Evolutionary conservation across 1,284 basidiomycete genomes (phyloP).

Genomic region (Prillingera fragicola): DNA sequence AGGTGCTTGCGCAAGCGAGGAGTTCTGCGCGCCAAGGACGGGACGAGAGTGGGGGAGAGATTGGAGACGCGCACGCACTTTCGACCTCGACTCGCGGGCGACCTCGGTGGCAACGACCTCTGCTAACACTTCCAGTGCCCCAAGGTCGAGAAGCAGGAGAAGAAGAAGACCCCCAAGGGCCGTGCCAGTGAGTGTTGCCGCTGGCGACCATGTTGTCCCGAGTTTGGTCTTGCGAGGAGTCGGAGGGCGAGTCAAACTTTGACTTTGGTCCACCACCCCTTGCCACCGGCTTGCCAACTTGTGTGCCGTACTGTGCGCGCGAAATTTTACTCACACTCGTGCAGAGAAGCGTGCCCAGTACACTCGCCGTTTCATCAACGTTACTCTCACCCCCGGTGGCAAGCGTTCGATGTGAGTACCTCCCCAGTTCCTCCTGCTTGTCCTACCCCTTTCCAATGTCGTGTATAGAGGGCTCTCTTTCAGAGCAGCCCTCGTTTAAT

Average conservation of each 20-base stretch:
- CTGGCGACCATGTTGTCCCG: background rate
- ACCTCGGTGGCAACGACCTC: background rate
- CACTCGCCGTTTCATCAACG: constrained; percentile 67
- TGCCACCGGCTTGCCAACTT: background rate
- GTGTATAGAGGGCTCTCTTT: constrained; percentile 1
- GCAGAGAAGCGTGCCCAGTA: constrained; percentile 83
- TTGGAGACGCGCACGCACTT: background rate
- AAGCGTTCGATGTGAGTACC: constrained; percentile 89
- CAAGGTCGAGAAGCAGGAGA: constrained; percentile 96
- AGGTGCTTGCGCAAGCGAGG: background rate
- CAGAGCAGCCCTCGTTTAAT: constrained; percentile 9
- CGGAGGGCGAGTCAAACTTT: background rate
- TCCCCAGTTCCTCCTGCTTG: constrained; percentile 3
- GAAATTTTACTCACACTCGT: no score
- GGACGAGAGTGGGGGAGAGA: background rate
- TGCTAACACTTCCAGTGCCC: constrained; percentile 54
- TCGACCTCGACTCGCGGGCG: background rate
- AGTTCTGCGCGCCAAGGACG: background rate
- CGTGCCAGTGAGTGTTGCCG: constrained; percentile 60
- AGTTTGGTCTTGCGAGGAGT: background rate
- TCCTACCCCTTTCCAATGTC: constrained; percentile 1
- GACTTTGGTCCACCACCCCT: background rate
- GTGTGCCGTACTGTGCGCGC: background rate
- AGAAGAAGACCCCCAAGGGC: constrained; percentile 93
- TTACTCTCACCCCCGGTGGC: constrained; percentile 80